Percentiles rank a stretch among this genome's conserved stretches.
Evolutionary conservation across 31 red algal genomes (phyloP).

Genomic region (Asparagopsis taxiformis): DNA sequence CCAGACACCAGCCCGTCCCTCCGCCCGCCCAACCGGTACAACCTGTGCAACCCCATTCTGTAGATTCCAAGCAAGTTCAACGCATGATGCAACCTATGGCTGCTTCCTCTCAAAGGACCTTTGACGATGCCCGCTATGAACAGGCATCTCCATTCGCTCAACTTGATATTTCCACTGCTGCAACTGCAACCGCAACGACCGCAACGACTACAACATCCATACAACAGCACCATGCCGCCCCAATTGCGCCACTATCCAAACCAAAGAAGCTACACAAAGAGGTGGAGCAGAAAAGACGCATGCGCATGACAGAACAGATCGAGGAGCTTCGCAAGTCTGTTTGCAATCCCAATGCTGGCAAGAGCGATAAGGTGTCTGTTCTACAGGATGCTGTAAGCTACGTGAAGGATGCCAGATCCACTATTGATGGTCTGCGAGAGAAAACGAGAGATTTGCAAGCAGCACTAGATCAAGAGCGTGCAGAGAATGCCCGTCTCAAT

Average conservation of each 20-base stretch:
- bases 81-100: neutral
- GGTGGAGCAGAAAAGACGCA: slow-evolving; percentile 57
- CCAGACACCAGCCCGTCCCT: neutral
- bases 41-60: neutral
- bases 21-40: neutral
- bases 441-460: slow-evolving; percentile 19
- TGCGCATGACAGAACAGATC: slow-evolving; percentile 68
- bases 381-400: slow-evolving; percentile 52
- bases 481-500: slow-evolving; percentile 23
- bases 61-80: neutral
- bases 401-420: slow-evolving; percentile 36
- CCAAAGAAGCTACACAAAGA: slow-evolving; percentile 68
- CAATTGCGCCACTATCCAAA: slow-evolving; percentile 9
- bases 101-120: neutral
- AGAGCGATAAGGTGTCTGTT: slow-evolving; percentile 65
- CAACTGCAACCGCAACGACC: neutral
- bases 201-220: neutral
- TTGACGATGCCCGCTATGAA: neutral
- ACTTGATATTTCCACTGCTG: neutral
- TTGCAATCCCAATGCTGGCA: slow-evolving; percentile 60
- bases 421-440: neutral
- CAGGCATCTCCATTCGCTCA: neutral
- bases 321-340: slow-evolving; percentile 53
- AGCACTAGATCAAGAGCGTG: slow-evolving; percentile 15
- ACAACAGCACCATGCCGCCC: neutral